Conservation (phyloP, 345 rosid species). For the Eucalyptus camaldulensis region DNA sequence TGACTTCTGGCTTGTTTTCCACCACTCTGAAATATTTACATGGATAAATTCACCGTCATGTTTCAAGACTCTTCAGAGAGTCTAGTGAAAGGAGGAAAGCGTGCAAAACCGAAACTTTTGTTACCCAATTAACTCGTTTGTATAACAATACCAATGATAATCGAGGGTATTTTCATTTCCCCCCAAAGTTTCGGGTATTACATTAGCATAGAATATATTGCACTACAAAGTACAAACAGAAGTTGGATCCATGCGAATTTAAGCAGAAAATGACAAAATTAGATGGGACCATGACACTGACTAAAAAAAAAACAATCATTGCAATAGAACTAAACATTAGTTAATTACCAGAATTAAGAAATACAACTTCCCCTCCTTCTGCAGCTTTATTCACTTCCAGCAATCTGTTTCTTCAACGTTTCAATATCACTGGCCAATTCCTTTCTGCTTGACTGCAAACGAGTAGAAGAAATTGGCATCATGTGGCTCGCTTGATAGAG, state of each 20-base stretch:
- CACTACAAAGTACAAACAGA: neutral
- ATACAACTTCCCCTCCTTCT: neutral
- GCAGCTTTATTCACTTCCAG: conserved; percentile 53
- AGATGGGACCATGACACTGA: neutral
- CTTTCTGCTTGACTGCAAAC: conserved; percentile 81
- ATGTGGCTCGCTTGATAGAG: neutral
- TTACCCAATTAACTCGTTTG: neutral
- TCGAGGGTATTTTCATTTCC: neutral
- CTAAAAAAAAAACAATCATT: neutral
- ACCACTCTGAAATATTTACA: neutral
- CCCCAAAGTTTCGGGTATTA: neutral
- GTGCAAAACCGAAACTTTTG: neutral
- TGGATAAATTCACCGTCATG: neutral
- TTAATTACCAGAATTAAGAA: neutral
- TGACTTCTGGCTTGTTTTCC: neutral
- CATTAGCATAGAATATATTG: neutral
- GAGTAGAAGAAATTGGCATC: neutral
- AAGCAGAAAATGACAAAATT: neutral
- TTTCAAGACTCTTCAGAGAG: neutral
- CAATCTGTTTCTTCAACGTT: conserved; percentile 76
- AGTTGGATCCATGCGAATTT: neutral
- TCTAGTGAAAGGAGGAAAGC: neutral
- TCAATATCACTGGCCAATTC: conserved; percentile 83
- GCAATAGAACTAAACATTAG: neutral
- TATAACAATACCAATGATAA: neutral